Base-by-base conservation (phyloP, 2,329 filamentous ascomycete genomes). In the Nigrospora osmanthi region DNA sequence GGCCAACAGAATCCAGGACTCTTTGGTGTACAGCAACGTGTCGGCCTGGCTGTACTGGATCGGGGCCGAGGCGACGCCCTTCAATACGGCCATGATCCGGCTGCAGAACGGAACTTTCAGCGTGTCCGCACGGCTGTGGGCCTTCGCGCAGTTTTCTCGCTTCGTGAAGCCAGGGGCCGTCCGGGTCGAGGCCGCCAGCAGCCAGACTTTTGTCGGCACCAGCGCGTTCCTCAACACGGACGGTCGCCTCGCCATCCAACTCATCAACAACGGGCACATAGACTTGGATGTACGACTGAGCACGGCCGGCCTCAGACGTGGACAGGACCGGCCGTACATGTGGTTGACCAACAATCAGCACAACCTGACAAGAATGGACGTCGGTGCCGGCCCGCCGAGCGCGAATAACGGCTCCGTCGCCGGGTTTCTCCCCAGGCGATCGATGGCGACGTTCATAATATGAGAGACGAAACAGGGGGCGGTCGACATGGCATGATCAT, bases 1-100 rank as follows among this genome's bases (percentile, higher is more conserved):
- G 70, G 70, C 70, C 4, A 66, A 67, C 45, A 66, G 67, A 44
- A 67, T 75, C 35, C 65, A 67, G 47, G 63, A 63, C 17, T 66
- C 62, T 6, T 54, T 76, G 39, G 63, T 69, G 4, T 62, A 68
- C 40, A 61, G 62, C 5, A 68, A 70, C 49, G 58, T 69, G 23
- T 67, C 61, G 16, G 72, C 63, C 1, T 73, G 71, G 49, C 57
- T 77, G 33, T 76, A 73, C 36, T 49, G 47, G 47, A 49, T 60
- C 14, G 58, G 58, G 35, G 57, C 49, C 35, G 56, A 62, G 48
- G 49, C 51, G 6, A 48, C 58, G 23, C 13, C 43, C 14, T 43
- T 35, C 15, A 46, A 48, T 30, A 42, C 42, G n/a, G 40, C 40
- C 3, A 32, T 42, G 10, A 42, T 42, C 14, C 40, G n/a, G 13